Evolutionary conservation across 1,284 basidiomycete genomes (phyloP).

Genomic region (Sanghuangporus baumii): DNA sequence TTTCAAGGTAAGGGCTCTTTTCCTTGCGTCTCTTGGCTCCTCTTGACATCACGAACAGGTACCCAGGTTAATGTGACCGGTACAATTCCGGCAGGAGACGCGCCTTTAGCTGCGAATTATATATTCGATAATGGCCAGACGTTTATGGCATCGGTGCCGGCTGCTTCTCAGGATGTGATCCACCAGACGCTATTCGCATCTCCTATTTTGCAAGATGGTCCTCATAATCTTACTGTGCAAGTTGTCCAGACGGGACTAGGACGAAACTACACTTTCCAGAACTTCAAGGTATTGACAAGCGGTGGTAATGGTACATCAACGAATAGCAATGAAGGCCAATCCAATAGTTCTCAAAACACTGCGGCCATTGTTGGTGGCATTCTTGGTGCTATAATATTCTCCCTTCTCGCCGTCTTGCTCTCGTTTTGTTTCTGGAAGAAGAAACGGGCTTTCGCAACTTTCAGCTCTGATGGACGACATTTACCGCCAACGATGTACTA

Average conservation of each 20-base stretch:
- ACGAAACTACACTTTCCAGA: constrained; percentile 11
- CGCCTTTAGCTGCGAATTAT: not conserved
- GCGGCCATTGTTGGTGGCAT: not conserved
- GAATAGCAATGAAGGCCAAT: not conserved
- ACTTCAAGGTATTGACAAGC: not conserved
- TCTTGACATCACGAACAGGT: not conserved
- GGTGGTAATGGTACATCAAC: too few species aligned
- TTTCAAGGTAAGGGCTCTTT: not conserved
- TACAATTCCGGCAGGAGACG: not conserved
- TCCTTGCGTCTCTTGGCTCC: not conserved
- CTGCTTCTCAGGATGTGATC: not conserved
- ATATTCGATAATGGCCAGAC: constrained; percentile 4
- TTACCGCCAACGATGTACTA: constrained; percentile 1
- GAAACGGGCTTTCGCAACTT: not conserved
- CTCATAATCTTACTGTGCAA: constrained; percentile 6
- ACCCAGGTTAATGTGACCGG: constrained; percentile 3
- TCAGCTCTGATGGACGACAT: not conserved
- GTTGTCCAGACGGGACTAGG: constrained; percentile 4
- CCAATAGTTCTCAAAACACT: not conserved
- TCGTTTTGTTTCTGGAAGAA: not conserved
- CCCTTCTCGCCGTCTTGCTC: not conserved
- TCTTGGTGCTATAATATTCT: not conserved
- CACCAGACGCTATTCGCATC: constrained; percentile 5
- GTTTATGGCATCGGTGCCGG: not conserved
- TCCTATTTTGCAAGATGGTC: not conserved